Evolutionary conservation across 768 basidiomycete species (phyloP).

Genomic region (Butyriboletus loyo): DNA sequence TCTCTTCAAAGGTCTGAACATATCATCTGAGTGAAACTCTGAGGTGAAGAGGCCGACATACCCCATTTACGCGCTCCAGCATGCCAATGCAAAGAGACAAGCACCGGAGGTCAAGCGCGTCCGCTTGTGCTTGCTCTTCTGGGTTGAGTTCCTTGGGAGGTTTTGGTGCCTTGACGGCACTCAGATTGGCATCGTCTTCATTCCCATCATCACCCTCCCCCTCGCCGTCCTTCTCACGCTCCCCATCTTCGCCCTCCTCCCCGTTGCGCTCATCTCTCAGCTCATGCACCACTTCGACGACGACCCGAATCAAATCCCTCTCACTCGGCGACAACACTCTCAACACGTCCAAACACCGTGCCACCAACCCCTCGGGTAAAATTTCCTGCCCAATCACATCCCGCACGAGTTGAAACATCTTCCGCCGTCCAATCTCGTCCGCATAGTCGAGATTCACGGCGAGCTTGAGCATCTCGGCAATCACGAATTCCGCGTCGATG

Average conservation of each 20-base stretch:
- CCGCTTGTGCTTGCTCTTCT: slow-evolving; percentile 56
- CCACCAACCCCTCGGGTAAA: slow-evolving; percentile 68
- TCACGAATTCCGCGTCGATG: slow-evolving; percentile 49
- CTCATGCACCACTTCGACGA: slow-evolving; percentile 85
- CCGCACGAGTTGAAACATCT: slow-evolving; percentile 83
- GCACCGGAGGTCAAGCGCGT: slow-evolving; percentile 71
- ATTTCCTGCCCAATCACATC: slow-evolving; percentile 75
- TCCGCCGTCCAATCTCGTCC: slow-evolving; percentile 86
- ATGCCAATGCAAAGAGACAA: slow-evolving; percentile 75
- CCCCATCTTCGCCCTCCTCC: slow-evolving; percentile 42
- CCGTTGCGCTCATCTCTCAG: slow-evolving; percentile 50
- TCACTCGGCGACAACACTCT: slow-evolving; percentile 69
- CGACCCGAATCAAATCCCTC: slow-evolving; percentile 80
- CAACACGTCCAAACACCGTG: slow-evolving; percentile 80
- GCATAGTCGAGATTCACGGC: slow-evolving; percentile 83
- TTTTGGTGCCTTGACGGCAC: slow-evolving; percentile 6
- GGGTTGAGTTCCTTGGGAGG: slow-evolving; percentile 44
- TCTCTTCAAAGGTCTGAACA: slow-evolving; percentile 55
- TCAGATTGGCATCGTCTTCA: slow-evolving; percentile 4
- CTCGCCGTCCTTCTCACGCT: slow-evolving; percentile 29
- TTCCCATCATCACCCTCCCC: slow-evolving; percentile 17
- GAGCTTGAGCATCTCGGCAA: slow-evolving; percentile 79
- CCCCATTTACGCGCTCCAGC: slow-evolving; percentile 83
- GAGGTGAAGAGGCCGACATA: slow-evolving; percentile 35
- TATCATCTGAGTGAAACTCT: not conserved